A percentile compares a stretch with the other conserved stretches of the same genome.
phyloP scores from a whole-genome alignment of 441 rosid genomes.

The Capsella rubella region DNA sequence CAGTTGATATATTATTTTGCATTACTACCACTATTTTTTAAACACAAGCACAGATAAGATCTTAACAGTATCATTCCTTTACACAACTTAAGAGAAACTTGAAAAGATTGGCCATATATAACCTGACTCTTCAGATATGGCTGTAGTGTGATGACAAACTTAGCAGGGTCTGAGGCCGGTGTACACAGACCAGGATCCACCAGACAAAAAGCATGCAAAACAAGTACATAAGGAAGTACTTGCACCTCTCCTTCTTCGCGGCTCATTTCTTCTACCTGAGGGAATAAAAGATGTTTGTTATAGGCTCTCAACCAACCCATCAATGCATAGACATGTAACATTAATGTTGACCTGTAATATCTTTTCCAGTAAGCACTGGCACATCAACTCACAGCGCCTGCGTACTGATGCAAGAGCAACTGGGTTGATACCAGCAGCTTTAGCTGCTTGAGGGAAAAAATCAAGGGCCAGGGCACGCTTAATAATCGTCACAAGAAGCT shows the following conservation, averaged over 20 bases:
- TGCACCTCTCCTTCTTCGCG: slow-evolving; percentile 68
- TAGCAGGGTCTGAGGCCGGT: slow-evolving; percentile 94
- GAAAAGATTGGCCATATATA: slow-evolving; percentile 29
- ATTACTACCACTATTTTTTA: slow-evolving; percentile 24
- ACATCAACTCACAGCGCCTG: slow-evolving; percentile 94
- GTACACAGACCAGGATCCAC: slow-evolving; percentile 97
- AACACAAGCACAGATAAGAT: slow-evolving; percentile 27
- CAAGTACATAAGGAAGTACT: slow-evolving; percentile 86
- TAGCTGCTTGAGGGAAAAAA: slow-evolving; percentile 92
- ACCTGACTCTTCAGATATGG: slow-evolving; percentile 99
- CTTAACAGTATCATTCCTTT: slow-evolving; percentile 24
- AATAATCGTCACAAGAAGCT: slow-evolving; percentile 87
- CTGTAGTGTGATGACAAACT: slow-evolving; percentile 91
- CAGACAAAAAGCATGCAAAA: slow-evolving; percentile 91
- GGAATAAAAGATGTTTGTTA: slow-evolving; percentile 30
- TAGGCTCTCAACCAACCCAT: slow-evolving; percentile 31
- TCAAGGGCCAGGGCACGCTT: slow-evolving; percentile 96
- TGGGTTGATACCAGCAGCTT: slow-evolving; percentile 97
- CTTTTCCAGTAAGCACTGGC: slow-evolving; percentile 94
- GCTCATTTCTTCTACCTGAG: slow-evolving; percentile 91
- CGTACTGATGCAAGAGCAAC: slow-evolving; percentile 86
- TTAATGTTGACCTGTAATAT: slow-evolving; percentile 78
- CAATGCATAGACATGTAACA: slow-evolving; percentile 29
- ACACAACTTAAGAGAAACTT: slow-evolving; percentile 30
- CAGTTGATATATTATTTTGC: slow-evolving; percentile 9